Base-by-base conservation (phyloP, 1,139 yeast species). In the Suhomyces chickasaworum region DNA sequence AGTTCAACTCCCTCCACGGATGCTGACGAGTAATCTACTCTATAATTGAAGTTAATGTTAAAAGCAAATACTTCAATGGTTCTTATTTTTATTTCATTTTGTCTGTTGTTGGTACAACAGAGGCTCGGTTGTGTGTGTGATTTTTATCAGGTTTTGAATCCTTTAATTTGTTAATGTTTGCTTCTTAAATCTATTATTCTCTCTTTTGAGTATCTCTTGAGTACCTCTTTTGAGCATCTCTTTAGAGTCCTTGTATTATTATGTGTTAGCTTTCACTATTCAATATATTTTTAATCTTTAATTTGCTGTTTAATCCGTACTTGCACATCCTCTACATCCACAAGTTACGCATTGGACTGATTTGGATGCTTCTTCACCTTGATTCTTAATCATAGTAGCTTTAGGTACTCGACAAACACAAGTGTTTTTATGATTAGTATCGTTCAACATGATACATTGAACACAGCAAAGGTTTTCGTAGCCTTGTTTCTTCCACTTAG, bases 401-500 rank as follows among this genome's bases (percentile, higher is more conserved):
- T 83, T 78, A 1, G 97, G 96, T 1, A 90, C 97, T 46, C 97
- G 71, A 59, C 97, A 90, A 17, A 90, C 81, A 66, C 97, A 90
- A 0, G 91, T 76, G 5, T 81, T 78, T 9, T 83, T 84, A 53
- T 84, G 85, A 55, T 79, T 80, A 40, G 76, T 81, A 52, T 85
- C 89, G 34, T 65, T 69, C n/a, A 76, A 73, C 56, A 83, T 82
- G 34, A 90, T 88, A 61, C 98, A 90, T 53, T 80, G 77, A 50
- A 90, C 65, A 61, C 98, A 90, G 59, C 98, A 90, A 45, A 90
- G 68, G 49, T 85, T 80, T 61, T 90, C 97, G 64, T 90, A 90
- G 7, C 97, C 97, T 59, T 81, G 84, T 60, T 88, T 89, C 64
- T 84, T 84, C 97, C 97, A 90, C 63, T 90, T 90, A 30, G 96